Conservation (phyloP, 306 rosid species). For the Sicyos baderoa region DNA sequence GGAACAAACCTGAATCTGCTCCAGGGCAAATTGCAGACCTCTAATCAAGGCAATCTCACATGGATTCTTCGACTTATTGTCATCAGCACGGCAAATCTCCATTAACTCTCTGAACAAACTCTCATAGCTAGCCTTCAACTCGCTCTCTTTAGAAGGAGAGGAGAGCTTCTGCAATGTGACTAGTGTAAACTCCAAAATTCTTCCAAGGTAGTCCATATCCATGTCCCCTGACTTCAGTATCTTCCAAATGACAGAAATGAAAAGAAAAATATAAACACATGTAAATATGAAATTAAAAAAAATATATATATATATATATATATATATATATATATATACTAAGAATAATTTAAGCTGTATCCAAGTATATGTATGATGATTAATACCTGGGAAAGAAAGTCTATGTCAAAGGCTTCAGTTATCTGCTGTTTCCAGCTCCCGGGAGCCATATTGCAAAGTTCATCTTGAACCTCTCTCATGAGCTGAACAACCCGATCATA, state of each 20-base stretch:
- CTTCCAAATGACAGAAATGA: constrained; percentile 33
- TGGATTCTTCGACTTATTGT: constrained; percentile 41
- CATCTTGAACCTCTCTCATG: constrained; percentile 78
- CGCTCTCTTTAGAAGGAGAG: constrained; percentile 63
- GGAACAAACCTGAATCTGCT: constrained; percentile 77
- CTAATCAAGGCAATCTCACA: constrained; percentile 63
- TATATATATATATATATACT: too few relatives aligned
- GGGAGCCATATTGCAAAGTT: constrained; percentile 77
- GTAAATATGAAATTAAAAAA: too few relatives aligned
- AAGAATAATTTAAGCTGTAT: constrained; percentile 16
- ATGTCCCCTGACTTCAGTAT: constrained; percentile 64
- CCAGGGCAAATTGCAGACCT: constrained; percentile 79
- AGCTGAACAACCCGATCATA: constrained; percentile 63
- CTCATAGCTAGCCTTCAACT: constrained; percentile 45
- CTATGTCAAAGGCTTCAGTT: constrained; percentile 61
- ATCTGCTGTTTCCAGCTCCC: constrained; percentile 71
- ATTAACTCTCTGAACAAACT: constrained; percentile 52
- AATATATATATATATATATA: neutral
- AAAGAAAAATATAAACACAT: constrained; percentile 10
- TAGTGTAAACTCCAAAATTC: constrained; percentile 67
- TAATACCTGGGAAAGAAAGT: constrained; percentile 67
- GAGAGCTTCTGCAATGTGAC: constrained; percentile 77
- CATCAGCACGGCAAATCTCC: constrained; percentile 44
- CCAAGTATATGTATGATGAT: neutral
- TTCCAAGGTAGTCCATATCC: constrained; percentile 78